Evolutionary conservation across 352 stramenopile genomes (phyloP).

Genomic region (Peronospora farinosa): DNA sequence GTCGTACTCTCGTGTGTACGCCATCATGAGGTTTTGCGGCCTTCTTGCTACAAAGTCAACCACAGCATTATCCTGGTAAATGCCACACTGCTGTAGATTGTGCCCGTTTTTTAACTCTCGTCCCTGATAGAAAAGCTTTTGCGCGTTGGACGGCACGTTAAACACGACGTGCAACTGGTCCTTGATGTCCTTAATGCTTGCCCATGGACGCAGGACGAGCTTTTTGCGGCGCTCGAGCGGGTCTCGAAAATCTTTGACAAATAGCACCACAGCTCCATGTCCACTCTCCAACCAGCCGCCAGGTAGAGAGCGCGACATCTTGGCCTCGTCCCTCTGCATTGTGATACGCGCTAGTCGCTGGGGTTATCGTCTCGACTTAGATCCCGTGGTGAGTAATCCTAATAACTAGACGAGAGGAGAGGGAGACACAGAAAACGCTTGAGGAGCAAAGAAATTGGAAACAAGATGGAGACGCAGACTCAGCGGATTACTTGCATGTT

Average conservation of each 20-base stretch:
- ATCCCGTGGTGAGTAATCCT: too few relatives aligned
- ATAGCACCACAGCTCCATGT: slow-evolving; percentile 60
- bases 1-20: slow-evolving; percentile 30
- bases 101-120: slow-evolving; percentile 79
- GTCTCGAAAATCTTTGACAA: slow-evolving; percentile 77
- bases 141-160: slow-evolving; percentile 66
- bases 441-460: too few relatives aligned
- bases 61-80: slow-evolving; percentile 76
- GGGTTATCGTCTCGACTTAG: too few relatives aligned
- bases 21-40: slow-evolving; percentile 46
- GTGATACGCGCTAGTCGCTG: neutral
- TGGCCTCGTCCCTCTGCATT: slow-evolving; percentile 40
- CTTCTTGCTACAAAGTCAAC: slow-evolving; percentile 70
- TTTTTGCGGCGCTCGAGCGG: slow-evolving; percentile 79
- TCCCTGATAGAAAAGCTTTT: slow-evolving; percentile 80
- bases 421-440: too few relatives aligned
- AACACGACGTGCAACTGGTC: slow-evolving; percentile 81
- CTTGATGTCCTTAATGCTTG: slow-evolving; percentile 82
- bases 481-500: neutral
- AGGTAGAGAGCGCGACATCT: slow-evolving; percentile 67
- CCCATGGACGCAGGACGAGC: slow-evolving; percentile 70
- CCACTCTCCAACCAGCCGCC: slow-evolving; percentile 73
- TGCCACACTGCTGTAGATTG: slow-evolving; percentile 77
- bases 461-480: neutral
- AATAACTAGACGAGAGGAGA: too few relatives aligned